Evolutionary conservation across 495 filamentous ascomycete species (phyloP), one percentile per base, ranked within the genome.

Genomic region (Daldinia loculata): DNA sequence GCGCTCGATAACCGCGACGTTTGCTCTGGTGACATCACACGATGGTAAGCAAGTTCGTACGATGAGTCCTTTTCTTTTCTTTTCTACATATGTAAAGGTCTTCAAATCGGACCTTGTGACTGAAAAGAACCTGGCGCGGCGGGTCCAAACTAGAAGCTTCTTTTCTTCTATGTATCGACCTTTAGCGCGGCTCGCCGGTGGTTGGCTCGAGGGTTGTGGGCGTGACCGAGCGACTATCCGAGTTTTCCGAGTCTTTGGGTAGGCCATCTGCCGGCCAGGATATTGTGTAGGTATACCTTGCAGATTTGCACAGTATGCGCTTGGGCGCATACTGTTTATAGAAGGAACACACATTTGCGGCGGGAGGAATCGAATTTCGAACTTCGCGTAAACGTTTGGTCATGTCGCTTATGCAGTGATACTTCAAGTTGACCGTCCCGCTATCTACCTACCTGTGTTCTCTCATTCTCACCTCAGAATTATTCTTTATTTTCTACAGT

Each of bases 171-270:
- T 32, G 6, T 32, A 9, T 32, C 53, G 14, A 17, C n/a, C 22
- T 29, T 17, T 15, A 19, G 34, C 34, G 8, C 17, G 32, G 15
- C 24, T 43, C 24, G 48, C n/a, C 17, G 27, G 55, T 57, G 36
- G 63, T 66, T 58, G 29, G 53, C 29, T 64, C 15, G 12, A 39
- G 36, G 56, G 15, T 45, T 17, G 22, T 26, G 14, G 24, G 22
- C 22, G 45, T 66, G 55, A 60, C 41, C 41, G 22, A 27, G 3
- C 53, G 27, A 53, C 56, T 45, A 32, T 53, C 63, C 63, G 56
- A 66, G 9, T 6, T 66, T 32, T 66, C 63, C 63, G 63, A 59
- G n/a, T 24, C 19, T 45, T 29, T 51, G n/a, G 62, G 6, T 39
- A 22, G 19, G 6, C 24, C 32, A 41, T 52, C 29, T 66, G 55